Conservation (phyloP, 2,329 filamentous ascomycete species). For the Leptographium flavum region DNA sequence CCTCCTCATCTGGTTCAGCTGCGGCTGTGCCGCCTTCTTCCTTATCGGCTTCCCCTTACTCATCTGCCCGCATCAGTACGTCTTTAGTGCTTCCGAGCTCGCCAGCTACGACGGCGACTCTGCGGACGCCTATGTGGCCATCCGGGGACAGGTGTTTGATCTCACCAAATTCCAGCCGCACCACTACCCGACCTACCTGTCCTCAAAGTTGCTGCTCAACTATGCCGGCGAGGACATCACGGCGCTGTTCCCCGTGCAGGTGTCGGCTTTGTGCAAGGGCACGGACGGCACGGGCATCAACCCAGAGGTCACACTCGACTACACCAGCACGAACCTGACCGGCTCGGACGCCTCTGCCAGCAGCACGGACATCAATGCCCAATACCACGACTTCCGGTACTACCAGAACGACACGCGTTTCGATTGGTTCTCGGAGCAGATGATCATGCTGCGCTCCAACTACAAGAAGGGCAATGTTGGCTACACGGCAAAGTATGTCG, state of each 20-base stretch:
- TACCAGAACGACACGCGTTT: slow-evolving; percentile 68
- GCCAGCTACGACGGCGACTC: slow-evolving; percentile 58
- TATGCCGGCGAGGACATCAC: slow-evolving; percentile 87
- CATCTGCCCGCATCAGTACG: slow-evolving; percentile 83
- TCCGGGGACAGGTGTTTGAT: slow-evolving; percentile 83
- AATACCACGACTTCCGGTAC: slow-evolving; percentile 87
- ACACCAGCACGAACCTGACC: slow-evolving; percentile 61
- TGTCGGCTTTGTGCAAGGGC: slow-evolving; percentile 80
- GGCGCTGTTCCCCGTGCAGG: slow-evolving; percentile 80
- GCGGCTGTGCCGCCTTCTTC: slow-evolving; percentile 68
- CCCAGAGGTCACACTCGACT: slow-evolving; percentile 69
- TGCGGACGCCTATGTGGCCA: slow-evolving; percentile 52
- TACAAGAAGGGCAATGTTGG: slow-evolving; percentile 83
- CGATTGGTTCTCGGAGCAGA: slow-evolving; percentile 88
- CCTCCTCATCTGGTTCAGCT: slow-evolving; percentile 86
- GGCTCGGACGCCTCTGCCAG: slow-evolving; percentile 52
- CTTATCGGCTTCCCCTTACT: slow-evolving; percentile 75
- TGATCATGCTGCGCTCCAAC: slow-evolving; percentile 59
- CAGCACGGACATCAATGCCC: slow-evolving; percentile 53
- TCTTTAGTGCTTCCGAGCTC: slow-evolving; percentile 70
- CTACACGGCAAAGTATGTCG: slow-evolving; percentile 65
- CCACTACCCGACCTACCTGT: slow-evolving; percentile 61
- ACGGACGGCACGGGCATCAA: slow-evolving; percentile 48
- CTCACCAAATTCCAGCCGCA: slow-evolving; percentile 55
- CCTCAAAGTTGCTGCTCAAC: slow-evolving; percentile 50